A percentile compares a stretch with the other conserved stretches of the same genome.
Conservation (phyloP, 2,329 filamentous ascomycete species). For the Tolypocladium cylindrosporum region DNA sequence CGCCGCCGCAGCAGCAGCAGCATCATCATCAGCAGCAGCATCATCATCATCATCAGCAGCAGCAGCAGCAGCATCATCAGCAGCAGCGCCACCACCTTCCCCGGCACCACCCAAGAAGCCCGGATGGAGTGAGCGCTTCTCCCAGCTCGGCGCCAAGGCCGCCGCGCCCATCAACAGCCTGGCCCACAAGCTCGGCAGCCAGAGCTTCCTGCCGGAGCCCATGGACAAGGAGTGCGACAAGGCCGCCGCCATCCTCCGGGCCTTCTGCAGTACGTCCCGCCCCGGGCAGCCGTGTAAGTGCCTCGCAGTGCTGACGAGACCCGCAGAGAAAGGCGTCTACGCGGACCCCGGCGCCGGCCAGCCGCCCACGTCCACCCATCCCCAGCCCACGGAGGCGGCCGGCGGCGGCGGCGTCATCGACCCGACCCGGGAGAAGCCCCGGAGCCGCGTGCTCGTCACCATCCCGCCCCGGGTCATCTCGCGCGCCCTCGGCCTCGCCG, state of each 20-base stretch:
- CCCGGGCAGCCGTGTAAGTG: too few species aligned
- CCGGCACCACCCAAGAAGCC: conserved; percentile 3
- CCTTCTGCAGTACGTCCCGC: conserved; percentile 65
- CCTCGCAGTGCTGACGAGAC: not conserved
- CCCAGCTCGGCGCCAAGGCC: conserved; percentile 28
- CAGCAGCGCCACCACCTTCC: conserved; percentile 1
- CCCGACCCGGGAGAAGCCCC: conserved; percentile 25
- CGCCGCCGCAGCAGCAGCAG: not conserved
- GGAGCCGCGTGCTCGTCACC: conserved; percentile 40
- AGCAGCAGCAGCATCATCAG: not conserved
- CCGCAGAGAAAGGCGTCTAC: conserved; percentile 41
- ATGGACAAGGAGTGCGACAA: conserved; percentile 89
- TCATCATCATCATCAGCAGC: not conserved
- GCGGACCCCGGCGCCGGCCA: conserved; percentile 22
- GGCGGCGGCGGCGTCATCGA: conserved; percentile 17
- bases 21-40: conserved; percentile 2
- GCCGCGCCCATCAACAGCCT: conserved; percentile 71
- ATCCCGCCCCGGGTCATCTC: conserved; percentile 51
- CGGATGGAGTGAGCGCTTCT: conserved; percentile 19
- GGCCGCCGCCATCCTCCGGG: conserved; percentile 71
- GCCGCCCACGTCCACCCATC: conserved; percentile 19
- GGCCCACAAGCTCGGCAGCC: conserved; percentile 71
- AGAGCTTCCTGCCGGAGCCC: conserved; percentile 78
- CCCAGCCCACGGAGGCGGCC: conserved; percentile 16
- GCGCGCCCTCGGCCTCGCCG: conserved; percentile 57